A percentile compares a stretch with the other conserved stretches of the same genome.
phyloP scores from a whole-genome alignment of 305 asterid genomes.

The Fraxinus greggii region DNA sequence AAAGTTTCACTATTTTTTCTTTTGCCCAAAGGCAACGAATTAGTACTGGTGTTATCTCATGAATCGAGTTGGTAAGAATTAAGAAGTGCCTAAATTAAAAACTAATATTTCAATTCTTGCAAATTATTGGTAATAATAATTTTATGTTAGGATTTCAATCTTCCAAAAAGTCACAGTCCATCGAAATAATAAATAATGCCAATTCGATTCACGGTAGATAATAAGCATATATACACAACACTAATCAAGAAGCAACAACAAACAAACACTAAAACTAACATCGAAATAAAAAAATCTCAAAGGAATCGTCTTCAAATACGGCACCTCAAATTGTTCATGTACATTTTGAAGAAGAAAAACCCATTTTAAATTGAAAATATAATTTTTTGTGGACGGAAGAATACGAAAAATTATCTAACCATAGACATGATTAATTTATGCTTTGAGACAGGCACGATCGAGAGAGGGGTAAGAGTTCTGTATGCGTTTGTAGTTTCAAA shows the following conservation, averaged over 20 bases:
- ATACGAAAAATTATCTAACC: constrained; percentile 22
- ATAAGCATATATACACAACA: not conserved
- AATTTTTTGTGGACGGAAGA: not conserved
- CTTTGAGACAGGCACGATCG: constrained; percentile 30
- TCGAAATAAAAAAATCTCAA: not conserved
- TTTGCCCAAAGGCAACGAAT: no score
- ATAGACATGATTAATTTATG: constrained; percentile 29
- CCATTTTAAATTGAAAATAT: not conserved
- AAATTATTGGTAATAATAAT: not conserved
- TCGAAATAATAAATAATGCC: not conserved
- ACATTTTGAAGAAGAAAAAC: not conserved
- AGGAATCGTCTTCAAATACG: not conserved
- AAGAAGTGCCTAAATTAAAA: not conserved
- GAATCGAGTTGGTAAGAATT: not conserved
- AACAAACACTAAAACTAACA: not conserved
- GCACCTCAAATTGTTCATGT: not conserved
- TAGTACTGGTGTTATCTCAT: not conserved
- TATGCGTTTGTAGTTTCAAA: not conserved
- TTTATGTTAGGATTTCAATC: not conserved
- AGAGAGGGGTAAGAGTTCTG: not conserved
- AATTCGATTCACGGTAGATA: not conserved
- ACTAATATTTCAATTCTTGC: not conserved
- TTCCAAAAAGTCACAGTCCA: not conserved
- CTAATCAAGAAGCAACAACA: not conserved
- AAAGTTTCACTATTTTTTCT: no score